These are phyloP conservation scores for Colletotrichum shisoi DNA, from an alignment of 2,329 filamentous ascomycete species.

Conservation along the genomic window DNA sequence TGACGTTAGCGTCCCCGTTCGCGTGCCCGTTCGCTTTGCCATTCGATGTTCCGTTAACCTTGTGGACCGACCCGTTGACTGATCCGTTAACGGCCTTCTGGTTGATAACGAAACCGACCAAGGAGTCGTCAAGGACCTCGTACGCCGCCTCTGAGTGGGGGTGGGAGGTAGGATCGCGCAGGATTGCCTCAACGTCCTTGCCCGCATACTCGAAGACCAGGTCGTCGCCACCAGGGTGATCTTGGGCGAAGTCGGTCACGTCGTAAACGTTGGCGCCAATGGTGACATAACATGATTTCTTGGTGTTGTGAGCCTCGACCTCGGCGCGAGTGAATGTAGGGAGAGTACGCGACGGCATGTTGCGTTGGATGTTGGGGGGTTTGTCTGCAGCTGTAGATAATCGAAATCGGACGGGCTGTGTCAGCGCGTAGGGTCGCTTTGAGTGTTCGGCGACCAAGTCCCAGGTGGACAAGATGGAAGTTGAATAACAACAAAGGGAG, in stretches of 20 bases:
- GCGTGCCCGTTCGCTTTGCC: slow-evolving; percentile 47
- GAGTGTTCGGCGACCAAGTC: slow-evolving; percentile 15
- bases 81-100: slow-evolving; percentile 58
- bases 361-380: slow-evolving; percentile 20
- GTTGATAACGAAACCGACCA: slow-evolving; percentile 79
- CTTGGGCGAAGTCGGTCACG: slow-evolving; percentile 86
- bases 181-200: slow-evolving; percentile 81
- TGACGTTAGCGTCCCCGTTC: slow-evolving; percentile 44
- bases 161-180: slow-evolving; percentile 85
- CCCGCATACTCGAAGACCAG: slow-evolving; percentile 89
- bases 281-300: slow-evolving; percentile 90
- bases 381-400: slow-evolving; percentile 27
- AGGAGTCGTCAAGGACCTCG: slow-evolving; percentile 87
- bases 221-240: slow-evolving; percentile 89
- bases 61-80: slow-evolving; percentile 46
- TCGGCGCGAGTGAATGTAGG: slow-evolving; percentile 84
- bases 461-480: slow-evolving; percentile 20
- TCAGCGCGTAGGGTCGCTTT: slow-evolving; percentile 14
- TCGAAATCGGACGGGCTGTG: slow-evolving; percentile 14
- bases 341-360: slow-evolving; percentile 81
- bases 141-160: slow-evolving; percentile 92
- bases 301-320: slow-evolving; percentile 79
- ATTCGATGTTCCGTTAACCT: slow-evolving; percentile 50
- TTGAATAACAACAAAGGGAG: slow-evolving; percentile 32
- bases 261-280: slow-evolving; percentile 92